Base-by-base conservation (phyloP, 768 basidiomycete species). In the Cantharellus cinnabarinus region DNA sequence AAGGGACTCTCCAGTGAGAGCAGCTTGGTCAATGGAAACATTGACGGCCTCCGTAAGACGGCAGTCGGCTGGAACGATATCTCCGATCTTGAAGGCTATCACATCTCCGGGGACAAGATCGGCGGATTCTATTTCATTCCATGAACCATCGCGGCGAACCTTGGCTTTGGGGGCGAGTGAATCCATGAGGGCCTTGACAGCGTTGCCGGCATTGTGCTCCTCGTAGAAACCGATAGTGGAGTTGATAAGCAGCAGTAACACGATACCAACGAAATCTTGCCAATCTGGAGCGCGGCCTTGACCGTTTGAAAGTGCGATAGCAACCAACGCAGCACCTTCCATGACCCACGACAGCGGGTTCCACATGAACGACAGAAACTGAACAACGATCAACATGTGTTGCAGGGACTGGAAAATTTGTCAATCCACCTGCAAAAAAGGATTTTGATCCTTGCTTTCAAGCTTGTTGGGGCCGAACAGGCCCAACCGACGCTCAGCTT, bases 311-410 rank as follows among this genome's bases (percentile, higher is more conserved):
- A 98, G 80, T 48, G 80, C 90, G 70, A 98, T 98, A 54, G 94
- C 93, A 64, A 91, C 89, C 39, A 90, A 76, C 4, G 89, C 87
- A 42, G 91, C 91, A 62, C 84, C 90, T 72, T 98, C 94, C 94
- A 98, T 98, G 71, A 98, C 94, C 94, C 94, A 98, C 41, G 94
- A 98, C 7, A 98, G 76, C 50, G 94, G 94, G 74, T 98, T 98
- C 94, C 94, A 98, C 94, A 97, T 98, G 79, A 98, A 98, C 69
- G 82, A 82, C 65, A 90, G 73, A 72, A 93, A 90, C 86, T 88
- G 53, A 39, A 42, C 52, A 20, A 10, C 42, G 57, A 29, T 34
- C 40, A 29, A 53, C 3, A 50, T 55, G 42, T 60, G 34, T 42
- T n/a, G 4, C 61, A 38, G 59, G 41, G 38, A 10, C 48, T 56